A percentile compares a stretch with the other conserved stretches of the same genome.
Evolutionary conservation across 2,329 filamentous ascomycete species (phyloP).

Genomic region (Graphilbum sp.): DNA sequence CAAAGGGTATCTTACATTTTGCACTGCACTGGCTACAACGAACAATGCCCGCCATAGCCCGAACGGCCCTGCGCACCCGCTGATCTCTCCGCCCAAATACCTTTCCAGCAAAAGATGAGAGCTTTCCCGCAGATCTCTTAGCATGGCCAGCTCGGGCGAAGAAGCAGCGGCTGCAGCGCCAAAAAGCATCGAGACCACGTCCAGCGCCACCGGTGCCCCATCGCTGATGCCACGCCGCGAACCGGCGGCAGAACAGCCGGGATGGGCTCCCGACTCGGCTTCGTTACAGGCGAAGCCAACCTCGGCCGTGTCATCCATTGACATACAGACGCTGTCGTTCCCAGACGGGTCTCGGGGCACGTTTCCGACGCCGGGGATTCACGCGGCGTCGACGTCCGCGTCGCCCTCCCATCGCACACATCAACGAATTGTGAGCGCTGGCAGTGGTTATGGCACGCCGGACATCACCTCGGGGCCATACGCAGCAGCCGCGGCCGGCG

Average conservation of each 20-base stretch:
- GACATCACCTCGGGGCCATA: conserved; percentile 5
- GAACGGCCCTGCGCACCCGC: too few relatives aligned
- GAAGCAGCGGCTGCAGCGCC: neutral
- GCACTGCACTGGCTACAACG: too few relatives aligned
- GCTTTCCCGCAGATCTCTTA: neutral
- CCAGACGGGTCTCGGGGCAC: conserved; percentile 53
- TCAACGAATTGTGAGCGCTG: conserved; percentile 6
- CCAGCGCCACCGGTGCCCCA: too few relatives aligned
- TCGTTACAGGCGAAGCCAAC: conserved; percentile 50
- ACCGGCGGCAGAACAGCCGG: conserved; percentile 1
- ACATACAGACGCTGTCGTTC: conserved; percentile 61
- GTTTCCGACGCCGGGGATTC: conserved; percentile 28
- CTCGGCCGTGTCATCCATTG: conserved; percentile 68
- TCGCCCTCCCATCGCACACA: conserved; percentile 1
- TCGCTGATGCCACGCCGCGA: conserved; percentile 21
- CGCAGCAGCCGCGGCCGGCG: conserved; percentile 8
- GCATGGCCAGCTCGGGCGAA: conserved; percentile 3
- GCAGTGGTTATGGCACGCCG: conserved; percentile 25
- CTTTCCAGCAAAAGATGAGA: conserved; percentile 1
- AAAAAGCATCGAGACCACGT: neutral
- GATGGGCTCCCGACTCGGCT: conserved; percentile 17
- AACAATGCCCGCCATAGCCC: too few relatives aligned
- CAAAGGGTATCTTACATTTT: too few relatives aligned
- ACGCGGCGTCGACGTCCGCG: conserved; percentile 20
- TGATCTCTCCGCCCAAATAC: too few relatives aligned